Conservation (phyloP, 257 asterid genomes). For the Ocimum tenuiflorum region DNA sequence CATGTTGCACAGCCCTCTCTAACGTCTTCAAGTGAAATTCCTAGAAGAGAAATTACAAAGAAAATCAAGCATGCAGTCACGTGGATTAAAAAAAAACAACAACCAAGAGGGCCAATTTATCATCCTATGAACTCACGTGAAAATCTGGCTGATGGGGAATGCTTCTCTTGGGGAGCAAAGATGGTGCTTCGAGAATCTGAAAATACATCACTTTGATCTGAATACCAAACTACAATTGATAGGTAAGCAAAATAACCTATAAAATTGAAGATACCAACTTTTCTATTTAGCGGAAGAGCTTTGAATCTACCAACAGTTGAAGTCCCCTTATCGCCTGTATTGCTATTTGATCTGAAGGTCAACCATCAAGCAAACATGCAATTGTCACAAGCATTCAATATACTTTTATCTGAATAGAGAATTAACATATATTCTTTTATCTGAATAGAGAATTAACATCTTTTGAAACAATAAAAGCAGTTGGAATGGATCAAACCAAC, state of each 20-base stretch:
- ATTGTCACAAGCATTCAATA: neutral
- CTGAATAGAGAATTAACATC: neutral
- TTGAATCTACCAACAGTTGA: constrained; percentile 59
- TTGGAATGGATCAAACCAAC: constrained; percentile 25
- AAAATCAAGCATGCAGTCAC: constrained; percentile 8
- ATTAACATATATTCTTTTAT: neutral
- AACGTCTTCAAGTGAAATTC: constrained; percentile 83
- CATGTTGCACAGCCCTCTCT: constrained; percentile 74
- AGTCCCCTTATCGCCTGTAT: constrained; percentile 38
- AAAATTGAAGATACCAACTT: constrained; percentile 38
- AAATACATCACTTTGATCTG: constrained; percentile 13
- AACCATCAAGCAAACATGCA: constrained; percentile 12
- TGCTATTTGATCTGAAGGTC: constrained; percentile 51
- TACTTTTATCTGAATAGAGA: neutral
- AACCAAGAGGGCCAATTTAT: neutral
- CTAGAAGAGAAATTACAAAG: constrained; percentile 37
- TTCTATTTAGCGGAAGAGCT: constrained; percentile 87
- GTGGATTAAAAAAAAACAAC: neutral
- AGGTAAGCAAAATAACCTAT: neutral
- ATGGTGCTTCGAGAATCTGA: constrained; percentile 82
- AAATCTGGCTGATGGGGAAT: constrained; percentile 59
- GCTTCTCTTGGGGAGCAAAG: constrained; percentile 69
- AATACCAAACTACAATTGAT: constrained; percentile 17
- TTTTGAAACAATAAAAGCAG: neutral
- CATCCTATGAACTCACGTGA: constrained; percentile 45